Percentiles rank a stretch among this genome's conserved stretches.
Evolutionary conservation across 1,139 yeast species (phyloP).

Genomic region (Suhomyces wounanorum): DNA sequence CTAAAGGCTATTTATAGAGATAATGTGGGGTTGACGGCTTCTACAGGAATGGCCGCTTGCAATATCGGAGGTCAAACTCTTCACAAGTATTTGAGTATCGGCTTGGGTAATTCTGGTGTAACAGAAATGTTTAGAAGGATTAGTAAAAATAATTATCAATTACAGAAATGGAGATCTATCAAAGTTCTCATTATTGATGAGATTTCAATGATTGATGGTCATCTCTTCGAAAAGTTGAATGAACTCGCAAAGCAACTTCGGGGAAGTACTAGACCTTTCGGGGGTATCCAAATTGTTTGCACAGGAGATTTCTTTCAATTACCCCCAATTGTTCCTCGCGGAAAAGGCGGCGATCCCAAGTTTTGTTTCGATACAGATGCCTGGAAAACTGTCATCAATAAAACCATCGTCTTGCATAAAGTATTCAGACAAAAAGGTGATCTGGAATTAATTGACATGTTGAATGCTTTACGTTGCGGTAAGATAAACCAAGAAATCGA

Average conservation of each 20-base stretch:
- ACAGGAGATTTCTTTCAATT: slow-evolving; percentile 92
- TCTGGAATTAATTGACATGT: slow-evolving; percentile 63
- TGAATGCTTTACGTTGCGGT: slow-evolving; percentile 75
- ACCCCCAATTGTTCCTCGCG: slow-evolving; percentile 70
- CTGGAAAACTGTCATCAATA: slow-evolving; percentile 57
- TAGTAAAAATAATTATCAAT: slow-evolving; percentile 42
- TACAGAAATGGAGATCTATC: slow-evolving; percentile 59
- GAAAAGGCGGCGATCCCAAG: slow-evolving; percentile 27
- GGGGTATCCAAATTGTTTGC: slow-evolving; percentile 82
- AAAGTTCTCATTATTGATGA: slow-evolving; percentile 81
- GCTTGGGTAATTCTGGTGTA: slow-evolving; percentile 61
- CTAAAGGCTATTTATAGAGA: slow-evolving; percentile 32
- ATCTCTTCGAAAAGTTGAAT: slow-evolving; percentile 69
- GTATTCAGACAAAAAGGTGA: slow-evolving; percentile 79
- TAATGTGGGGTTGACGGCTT: slow-evolving; percentile 78
- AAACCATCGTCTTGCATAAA: slow-evolving; percentile 58
- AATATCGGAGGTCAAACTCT: slow-evolving; percentile 84
- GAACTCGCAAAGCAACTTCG: slow-evolving; percentile 60
- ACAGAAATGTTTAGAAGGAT: slow-evolving; percentile 47
- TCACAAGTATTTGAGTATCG: slow-evolving; percentile 77
- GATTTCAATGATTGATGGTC: slow-evolving; percentile 85
- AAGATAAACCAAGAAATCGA: slow-evolving; percentile 49
- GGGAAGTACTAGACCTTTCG: slow-evolving; percentile 62
- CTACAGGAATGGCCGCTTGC: slow-evolving; percentile 90
- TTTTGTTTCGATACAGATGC: slow-evolving; percentile 61